These are phyloP conservation scores for Talaromyces sp. DNA, from an alignment of 2,329 filamentous ascomycete genomes.

Conservation along the genomic window DNA sequence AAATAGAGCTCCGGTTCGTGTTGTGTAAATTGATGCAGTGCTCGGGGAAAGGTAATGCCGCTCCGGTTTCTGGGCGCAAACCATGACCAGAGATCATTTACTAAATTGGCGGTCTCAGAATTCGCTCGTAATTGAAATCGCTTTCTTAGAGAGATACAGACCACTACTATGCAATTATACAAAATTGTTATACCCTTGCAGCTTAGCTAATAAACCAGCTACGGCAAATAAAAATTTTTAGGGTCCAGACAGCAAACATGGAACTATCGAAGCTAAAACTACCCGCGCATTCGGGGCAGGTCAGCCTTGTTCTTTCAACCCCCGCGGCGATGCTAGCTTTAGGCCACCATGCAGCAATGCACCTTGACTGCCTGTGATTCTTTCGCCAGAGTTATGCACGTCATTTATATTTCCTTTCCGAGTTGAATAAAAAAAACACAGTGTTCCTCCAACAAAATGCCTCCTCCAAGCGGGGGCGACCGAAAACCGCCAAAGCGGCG, in stretches of 20 bases:
- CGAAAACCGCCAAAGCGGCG: conserved; percentile 7
- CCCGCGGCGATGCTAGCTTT: not conserved
- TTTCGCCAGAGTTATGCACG: not conserved
- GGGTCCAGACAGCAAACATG: too few species aligned
- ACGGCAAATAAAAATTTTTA: too few species aligned
- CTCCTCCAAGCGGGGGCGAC: conserved; percentile 1
- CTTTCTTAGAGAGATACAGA: not conserved
- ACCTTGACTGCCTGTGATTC: not conserved
- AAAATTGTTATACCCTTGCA: too few species aligned
- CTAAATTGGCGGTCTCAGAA: not conserved
- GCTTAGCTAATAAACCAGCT: too few species aligned
- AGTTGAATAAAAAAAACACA: not conserved
- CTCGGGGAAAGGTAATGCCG: not conserved
- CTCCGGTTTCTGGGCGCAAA: not conserved
- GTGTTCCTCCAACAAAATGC: not conserved
- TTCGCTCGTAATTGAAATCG: not conserved
- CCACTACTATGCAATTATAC: too few species aligned
- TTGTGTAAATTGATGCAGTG: not conserved
- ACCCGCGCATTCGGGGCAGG: too few species aligned
- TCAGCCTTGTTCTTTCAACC: not conserved
- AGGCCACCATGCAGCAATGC: not conserved
- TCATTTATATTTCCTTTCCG: not conserved
- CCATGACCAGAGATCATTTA: not conserved
- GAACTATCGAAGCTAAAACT: not conserved
- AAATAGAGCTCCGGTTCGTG: not conserved